phyloP scores from a whole-genome alignment of 768 basidiomycete species.

The Albatrellus ellisii region DNA sequence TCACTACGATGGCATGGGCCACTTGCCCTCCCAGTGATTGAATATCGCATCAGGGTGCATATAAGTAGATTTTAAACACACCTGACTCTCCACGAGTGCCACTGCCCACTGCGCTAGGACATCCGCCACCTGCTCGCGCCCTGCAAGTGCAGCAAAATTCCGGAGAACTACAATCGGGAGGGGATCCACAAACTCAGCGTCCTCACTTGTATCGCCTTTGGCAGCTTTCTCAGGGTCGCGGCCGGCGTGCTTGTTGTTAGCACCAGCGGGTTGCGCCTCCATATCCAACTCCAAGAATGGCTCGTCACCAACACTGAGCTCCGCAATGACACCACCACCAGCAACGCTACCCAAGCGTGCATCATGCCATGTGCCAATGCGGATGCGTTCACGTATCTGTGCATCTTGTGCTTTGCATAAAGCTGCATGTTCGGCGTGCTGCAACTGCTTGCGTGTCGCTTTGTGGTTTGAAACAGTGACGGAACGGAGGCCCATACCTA shows the following conservation, averaged over 20 bases:
- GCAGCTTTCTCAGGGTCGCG: constrained; percentile 4
- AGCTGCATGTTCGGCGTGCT: constrained; percentile 25
- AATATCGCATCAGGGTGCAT: not conserved
- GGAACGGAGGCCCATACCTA: constrained; percentile 53
- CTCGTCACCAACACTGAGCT: constrained; percentile 79
- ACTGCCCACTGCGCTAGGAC: constrained; percentile 82
- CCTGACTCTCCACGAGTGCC: constrained; percentile 67
- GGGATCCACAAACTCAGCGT: constrained; percentile 38
- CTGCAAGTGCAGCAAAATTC: constrained; percentile 42
- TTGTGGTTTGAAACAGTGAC: too few species aligned
- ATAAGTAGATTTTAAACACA: constrained; percentile 17
- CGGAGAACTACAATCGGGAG: constrained; percentile 82
- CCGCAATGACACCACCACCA: constrained; percentile 78
- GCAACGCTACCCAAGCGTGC: constrained; percentile 74
- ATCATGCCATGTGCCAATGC: constrained; percentile 71
- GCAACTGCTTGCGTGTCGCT: constrained; percentile 41
- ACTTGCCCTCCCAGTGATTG: constrained; percentile 43
- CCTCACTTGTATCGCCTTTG: constrained; percentile 11
- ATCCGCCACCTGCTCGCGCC: constrained; percentile 54
- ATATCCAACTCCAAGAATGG: constrained; percentile 26
- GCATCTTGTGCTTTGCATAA: constrained; percentile 25
- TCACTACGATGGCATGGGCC: constrained; percentile 85
- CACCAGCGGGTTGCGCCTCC: constrained; percentile 8
- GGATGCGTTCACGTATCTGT: constrained; percentile 33
- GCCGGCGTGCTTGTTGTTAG: not conserved